Evolutionary conservation across 2,329 filamentous ascomycete species (phyloP).

Genomic region (Fusarium nematophilum): DNA sequence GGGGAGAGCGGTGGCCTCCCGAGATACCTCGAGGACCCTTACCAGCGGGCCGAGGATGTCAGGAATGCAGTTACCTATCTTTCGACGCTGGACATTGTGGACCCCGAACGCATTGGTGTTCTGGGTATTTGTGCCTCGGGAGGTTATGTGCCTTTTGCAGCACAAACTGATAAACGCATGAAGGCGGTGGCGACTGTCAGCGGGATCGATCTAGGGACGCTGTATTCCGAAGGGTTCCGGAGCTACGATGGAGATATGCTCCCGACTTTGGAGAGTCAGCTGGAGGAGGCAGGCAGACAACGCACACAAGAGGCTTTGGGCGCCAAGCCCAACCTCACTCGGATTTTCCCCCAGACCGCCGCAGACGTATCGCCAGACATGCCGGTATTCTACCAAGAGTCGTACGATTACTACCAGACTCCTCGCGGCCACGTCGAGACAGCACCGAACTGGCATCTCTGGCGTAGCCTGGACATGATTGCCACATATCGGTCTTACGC

Average conservation of each 20-base stretch:
- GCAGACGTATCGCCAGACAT: no score
- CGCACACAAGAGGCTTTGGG: no score
- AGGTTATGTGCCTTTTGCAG: conserved; percentile 49
- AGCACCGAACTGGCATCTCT: not conserved
- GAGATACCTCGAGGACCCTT: conserved; percentile 52
- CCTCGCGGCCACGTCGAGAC: no score
- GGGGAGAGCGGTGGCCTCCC: conserved; percentile 51
- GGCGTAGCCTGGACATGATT: conserved; percentile 13
- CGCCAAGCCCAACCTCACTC: no score
- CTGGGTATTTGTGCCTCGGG: conserved; percentile 54
- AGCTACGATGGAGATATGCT: not conserved
- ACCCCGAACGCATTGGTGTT: conserved; percentile 39
- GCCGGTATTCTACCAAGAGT: no score
- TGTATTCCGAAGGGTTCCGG: not conserved
- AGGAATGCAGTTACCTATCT: conserved; percentile 50
- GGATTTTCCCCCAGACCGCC: no score
- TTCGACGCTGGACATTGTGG: conserved; percentile 28
- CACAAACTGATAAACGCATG: conserved; percentile 49
- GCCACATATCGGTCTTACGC: conserved; percentile 10
- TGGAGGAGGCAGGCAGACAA: no score
- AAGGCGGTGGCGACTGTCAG: conserved; percentile 49
- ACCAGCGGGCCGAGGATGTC: conserved; percentile 53
- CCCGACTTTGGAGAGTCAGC: no score
- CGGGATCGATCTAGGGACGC: conserved; percentile 44
- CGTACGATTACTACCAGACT: no score